phyloP scores from a whole-genome alignment of 495 filamentous ascomycete genomes.

The Penicillium cataractarum region DNA sequence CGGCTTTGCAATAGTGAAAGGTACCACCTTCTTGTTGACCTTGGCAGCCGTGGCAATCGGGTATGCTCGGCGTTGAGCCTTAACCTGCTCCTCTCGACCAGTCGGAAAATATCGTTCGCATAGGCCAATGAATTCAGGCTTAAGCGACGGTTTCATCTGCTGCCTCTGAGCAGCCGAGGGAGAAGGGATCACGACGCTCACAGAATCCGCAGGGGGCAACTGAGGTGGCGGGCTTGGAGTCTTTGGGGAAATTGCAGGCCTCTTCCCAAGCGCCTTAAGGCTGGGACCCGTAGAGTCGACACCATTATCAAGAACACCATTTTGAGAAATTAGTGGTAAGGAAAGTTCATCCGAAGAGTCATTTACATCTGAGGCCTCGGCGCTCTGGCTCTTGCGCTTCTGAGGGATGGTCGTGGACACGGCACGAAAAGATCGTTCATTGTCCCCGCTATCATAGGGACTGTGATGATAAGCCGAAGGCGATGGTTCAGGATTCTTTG shows the following conservation, averaged over 20 bases:
- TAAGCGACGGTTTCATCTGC: neutral
- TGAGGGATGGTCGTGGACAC: neutral
- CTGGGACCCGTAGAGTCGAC: neutral
- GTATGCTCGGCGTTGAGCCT: slow-evolving; percentile 27
- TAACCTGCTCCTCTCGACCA: slow-evolving; percentile 23
- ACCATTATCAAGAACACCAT: neutral
- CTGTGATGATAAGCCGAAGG: neutral
- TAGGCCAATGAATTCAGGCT: slow-evolving; percentile 18
- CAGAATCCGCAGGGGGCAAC: neutral
- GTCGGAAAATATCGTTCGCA: slow-evolving; percentile 31
- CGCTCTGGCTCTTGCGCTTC: slow-evolving; percentile 7
- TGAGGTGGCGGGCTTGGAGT: neutral
- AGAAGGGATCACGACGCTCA: slow-evolving; percentile 17
- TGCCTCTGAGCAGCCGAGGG: slow-evolving; percentile 9
- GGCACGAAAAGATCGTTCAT: neutral
- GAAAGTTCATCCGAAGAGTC: neutral
- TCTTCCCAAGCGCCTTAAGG: neutral
- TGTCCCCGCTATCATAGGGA: neutral
- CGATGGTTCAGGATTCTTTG: neutral
- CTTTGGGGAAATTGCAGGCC: neutral
- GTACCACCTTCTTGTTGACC: slow-evolving; percentile 16
- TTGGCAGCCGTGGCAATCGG: slow-evolving; percentile 11
- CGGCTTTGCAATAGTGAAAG: slow-evolving; percentile 5
- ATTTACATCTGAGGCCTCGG: neutral
- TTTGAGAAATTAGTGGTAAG: neutral